Conservation (phyloP, 805 yeast genomes). For the Saitoella complicata region DNA sequence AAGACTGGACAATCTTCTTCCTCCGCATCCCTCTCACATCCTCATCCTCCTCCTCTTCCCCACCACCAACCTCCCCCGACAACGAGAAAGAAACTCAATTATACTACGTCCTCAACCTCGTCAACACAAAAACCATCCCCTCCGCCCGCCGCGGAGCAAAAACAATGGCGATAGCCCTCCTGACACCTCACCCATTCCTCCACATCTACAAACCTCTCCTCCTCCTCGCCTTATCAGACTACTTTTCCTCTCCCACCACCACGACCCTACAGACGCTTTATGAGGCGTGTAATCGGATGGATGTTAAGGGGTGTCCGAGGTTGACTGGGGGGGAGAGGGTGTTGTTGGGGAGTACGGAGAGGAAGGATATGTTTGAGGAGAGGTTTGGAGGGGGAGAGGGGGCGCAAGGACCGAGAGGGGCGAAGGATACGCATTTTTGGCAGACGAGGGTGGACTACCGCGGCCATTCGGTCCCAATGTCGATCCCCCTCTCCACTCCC, state of each 20-base stretch:
- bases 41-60: too few relatives aligned
- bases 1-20: constrained; percentile 40
- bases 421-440: constrained; percentile 18
- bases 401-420: too few relatives aligned
- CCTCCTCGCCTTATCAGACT: constrained; percentile 34
- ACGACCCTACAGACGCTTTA: constrained; percentile 17
- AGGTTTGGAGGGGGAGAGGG: constrained; percentile 12
- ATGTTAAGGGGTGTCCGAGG: constrained; percentile 17
- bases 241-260: constrained; percentile 21
- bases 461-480: constrained; percentile 18
- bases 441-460: constrained; percentile 17
- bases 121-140: constrained; percentile 25
- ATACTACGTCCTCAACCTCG: constrained; percentile 40
- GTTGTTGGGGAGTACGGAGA: constrained; percentile 15
- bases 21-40: constrained; percentile 16
- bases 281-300: constrained; percentile 18
- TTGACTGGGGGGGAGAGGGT: constrained; percentile 16
- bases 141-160: constrained; percentile 33
- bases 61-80: too few relatives aligned
- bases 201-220: constrained; percentile 44
- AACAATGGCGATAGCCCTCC: constrained; percentile 42
- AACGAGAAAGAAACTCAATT: constrained; percentile 25
- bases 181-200: constrained; percentile 38
- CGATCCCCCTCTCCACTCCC: constrained; percentile 19
- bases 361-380: constrained; percentile 16